Evolutionary conservation across 2,329 filamentous ascomycete species (phyloP), one percentile per base, ranked within the genome.

Genomic region (Ceratocystis lukuohia): DNA sequence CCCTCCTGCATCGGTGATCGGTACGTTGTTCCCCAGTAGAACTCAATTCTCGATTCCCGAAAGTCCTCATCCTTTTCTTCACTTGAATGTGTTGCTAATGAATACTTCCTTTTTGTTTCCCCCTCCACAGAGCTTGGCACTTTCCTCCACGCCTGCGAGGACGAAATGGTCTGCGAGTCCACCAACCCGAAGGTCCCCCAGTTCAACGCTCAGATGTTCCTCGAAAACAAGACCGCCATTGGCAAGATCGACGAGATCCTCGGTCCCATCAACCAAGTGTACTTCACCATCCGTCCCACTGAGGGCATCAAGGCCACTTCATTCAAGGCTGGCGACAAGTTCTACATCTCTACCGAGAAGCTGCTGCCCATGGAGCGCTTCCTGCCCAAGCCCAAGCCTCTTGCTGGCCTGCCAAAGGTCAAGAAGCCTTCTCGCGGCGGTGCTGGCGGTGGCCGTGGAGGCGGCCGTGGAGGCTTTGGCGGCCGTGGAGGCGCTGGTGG

Each of bases 161-260:
- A 93, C 76, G 94, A 99, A 78, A 94, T 99, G 83, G 88, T 99
- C 72, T 96, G 93, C 88, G 87, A 91, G 78, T 95, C 89, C 71
- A 88, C 88, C 78, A 97, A 96, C 82, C 81, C 88, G 72, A 97
- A 97, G 80, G 88, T 99, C 70, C 94, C 94, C 69, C 96, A 96
- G 81, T 99, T 99, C 87, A 97, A 96, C 81, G 94, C 94, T 69
- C 91, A 91, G 71, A 96, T 99, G 77, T 99, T 94, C 80, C 88
- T 97, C 73, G 93, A 97, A 83, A 99, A 97, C 82, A 99, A 97
- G 88, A 93, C 89, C 59, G 82, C 88, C 69, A 85, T 99, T 76
- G 94, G 94, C 77, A 97, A 97, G 80, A 89, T 99, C 75, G 94
- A 99, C 79, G 94, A 99, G 80, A 89, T 99, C 71, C 87, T 99